Percentiles rank a stretch among this genome's conserved stretches.
These are phyloP conservation scores for Pestalotiopsis sp. DNA, from an alignment of 2,329 filamentous ascomycete genomes.

Conservation along the genomic window DNA sequence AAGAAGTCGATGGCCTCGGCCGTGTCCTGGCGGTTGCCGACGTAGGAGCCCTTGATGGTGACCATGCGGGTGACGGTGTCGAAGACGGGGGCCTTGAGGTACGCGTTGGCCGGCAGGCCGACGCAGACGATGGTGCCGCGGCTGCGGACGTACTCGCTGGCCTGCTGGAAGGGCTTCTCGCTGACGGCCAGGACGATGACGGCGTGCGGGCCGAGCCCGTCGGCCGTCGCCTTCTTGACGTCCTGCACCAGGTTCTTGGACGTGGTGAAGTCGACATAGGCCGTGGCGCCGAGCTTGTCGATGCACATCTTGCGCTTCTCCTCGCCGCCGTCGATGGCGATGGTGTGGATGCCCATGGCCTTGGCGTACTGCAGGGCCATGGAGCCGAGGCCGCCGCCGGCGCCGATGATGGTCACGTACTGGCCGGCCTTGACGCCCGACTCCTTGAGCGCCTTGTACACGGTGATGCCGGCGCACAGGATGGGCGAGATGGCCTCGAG, in stretches of 20 bases:
- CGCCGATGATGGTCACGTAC: slow-evolving; percentile 82
- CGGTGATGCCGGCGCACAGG: slow-evolving; percentile 83
- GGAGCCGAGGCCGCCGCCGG: slow-evolving; percentile 77
- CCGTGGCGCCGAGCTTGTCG: slow-evolving; percentile 68
- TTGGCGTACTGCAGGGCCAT: slow-evolving; percentile 86
- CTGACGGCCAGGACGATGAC: slow-evolving; percentile 83
- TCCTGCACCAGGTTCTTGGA: slow-evolving; percentile 80
- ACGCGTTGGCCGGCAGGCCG: slow-evolving; percentile 81
- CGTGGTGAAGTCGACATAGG: slow-evolving; percentile 80
- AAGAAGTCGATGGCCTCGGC: slow-evolving; percentile 92
- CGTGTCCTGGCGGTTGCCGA: slow-evolving; percentile 88
- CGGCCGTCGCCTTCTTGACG: slow-evolving; percentile 78
- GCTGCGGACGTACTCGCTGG: slow-evolving; percentile 82
- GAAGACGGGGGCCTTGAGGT: slow-evolving; percentile 83
- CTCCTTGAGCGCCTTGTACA: slow-evolving; percentile 92
- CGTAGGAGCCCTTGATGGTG: slow-evolving; percentile 89
- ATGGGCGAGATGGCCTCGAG: slow-evolving; percentile 81
- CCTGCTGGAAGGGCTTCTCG: slow-evolving; percentile 96
- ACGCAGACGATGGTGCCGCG: slow-evolving; percentile 86
- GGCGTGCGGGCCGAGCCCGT: slow-evolving; percentile 84
- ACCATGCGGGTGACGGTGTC: slow-evolving; percentile 89
- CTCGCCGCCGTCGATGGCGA: slow-evolving; percentile 82
- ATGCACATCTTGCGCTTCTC: slow-evolving; percentile 77
- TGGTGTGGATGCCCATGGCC: slow-evolving; percentile 81
- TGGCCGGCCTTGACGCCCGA: slow-evolving; percentile 75